Conservation (phyloP, 805 yeast genomes). For the Starmerella scarabaei region DNA sequence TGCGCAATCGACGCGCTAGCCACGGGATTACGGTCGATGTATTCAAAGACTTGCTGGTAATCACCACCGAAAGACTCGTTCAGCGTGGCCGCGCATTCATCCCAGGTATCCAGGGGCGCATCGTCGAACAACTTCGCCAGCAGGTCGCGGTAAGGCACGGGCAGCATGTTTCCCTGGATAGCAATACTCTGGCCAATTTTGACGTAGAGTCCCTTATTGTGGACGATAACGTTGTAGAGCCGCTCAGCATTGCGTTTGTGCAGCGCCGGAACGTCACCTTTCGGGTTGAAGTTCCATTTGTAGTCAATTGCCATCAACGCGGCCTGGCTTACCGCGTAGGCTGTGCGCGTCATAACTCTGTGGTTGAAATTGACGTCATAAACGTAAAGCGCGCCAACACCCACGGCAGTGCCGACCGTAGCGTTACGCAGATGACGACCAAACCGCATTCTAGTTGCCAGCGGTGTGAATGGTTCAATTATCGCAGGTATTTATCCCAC, state of each 20-base stretch:
- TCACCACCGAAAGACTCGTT: constrained; percentile 32
- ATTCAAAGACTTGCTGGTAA: constrained; percentile 34
- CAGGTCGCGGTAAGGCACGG: constrained; percentile 46
- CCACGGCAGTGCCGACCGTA: constrained; percentile 8
- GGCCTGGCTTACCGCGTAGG: constrained; percentile 35
- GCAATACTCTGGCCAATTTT: constrained; percentile 73
- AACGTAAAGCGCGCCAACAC: constrained; percentile 21
- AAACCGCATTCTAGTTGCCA: not conserved
- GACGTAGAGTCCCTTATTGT: constrained; percentile 52
- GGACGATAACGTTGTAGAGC: constrained; percentile 33
- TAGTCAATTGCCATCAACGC: constrained; percentile 43
- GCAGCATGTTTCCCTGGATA: constrained; percentile 57
- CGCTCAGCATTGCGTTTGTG: constrained; percentile 49
- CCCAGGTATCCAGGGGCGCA: constrained; percentile 48
- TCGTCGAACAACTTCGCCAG: constrained; percentile 50
- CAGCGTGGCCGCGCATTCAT: constrained; percentile 25
- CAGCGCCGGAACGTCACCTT: constrained; percentile 37
- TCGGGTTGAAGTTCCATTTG: constrained; percentile 38
- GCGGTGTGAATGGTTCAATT: too few species aligned
- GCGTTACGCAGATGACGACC: not conserved
- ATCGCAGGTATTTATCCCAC: too few species aligned
- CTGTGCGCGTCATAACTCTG: constrained; percentile 41
- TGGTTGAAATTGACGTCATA: constrained; percentile 34
- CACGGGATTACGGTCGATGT: constrained; percentile 43
- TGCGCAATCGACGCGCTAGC: constrained; percentile 88